Conservation (phyloP, 768 basidiomycete species). For the Termitomyces sp. region DNA sequence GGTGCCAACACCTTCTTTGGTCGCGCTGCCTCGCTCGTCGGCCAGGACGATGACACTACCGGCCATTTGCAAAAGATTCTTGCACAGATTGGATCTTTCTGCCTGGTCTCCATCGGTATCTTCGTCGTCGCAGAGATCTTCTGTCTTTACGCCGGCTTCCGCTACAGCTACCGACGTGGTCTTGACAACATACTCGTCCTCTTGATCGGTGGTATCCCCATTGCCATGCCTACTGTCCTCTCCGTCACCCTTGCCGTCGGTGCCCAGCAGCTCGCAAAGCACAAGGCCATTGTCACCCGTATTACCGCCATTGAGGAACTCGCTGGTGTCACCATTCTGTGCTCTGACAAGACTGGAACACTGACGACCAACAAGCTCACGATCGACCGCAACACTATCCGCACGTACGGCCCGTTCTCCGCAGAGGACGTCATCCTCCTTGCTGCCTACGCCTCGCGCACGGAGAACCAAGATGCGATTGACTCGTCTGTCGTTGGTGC, state of each 20-base stretch:
- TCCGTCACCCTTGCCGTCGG: conserved; percentile 98
- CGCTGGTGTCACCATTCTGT: conserved; percentile 96
- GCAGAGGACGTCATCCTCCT: conserved; percentile 90
- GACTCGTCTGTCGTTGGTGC: conserved; percentile 82
- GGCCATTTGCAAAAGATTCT: conserved; percentile 99
- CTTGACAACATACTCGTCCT: conserved; percentile 97
- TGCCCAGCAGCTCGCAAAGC: conserved; percentile 97
- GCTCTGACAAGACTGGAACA: conserved; percentile 98
- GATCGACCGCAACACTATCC: conserved; percentile 89
- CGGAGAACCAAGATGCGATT: conserved; percentile 99
- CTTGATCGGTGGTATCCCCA: conserved; percentile 99
- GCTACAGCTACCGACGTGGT: conserved; percentile 86
- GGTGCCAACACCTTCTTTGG: conserved; percentile 99
- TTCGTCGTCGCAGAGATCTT: conserved; percentile 95
- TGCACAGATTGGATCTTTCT: conserved; percentile 97
- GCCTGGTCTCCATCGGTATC: conserved; percentile 91
- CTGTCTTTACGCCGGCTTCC: conserved; percentile 89
- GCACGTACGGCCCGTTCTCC: conserved; percentile 84
- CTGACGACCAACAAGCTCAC: conserved; percentile 99
- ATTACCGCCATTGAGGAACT: conserved; percentile 99
- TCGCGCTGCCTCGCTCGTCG: conserved; percentile 95
- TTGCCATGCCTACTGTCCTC: conserved; percentile 98
- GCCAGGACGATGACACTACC: conserved; percentile 95
- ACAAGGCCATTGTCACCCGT: conserved; percentile 99
- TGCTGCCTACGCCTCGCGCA: conserved; percentile 93